A percentile compares a stretch with the other conserved stretches of the same genome.
phyloP scores from a whole-genome alignment of 495 filamentous ascomycete genomes.

The Jackrogersella minutella region DNA sequence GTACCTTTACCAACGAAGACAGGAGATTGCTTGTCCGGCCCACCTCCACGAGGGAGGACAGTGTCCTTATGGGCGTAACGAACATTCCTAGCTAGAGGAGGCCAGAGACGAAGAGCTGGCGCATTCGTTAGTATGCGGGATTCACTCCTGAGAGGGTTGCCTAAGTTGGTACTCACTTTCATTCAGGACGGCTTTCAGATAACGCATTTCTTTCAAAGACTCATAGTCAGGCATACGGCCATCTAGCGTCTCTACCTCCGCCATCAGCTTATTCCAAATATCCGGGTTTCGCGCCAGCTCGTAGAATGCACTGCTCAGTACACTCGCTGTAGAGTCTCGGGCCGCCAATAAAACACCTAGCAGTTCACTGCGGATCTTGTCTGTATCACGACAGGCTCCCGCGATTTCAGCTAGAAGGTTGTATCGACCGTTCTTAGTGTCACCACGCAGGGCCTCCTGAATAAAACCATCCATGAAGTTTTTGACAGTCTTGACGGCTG shows the following conservation, averaged over 20 bases:
- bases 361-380: not conserved
- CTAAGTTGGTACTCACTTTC: not conserved
- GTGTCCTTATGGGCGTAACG: not conserved
- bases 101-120: not conserved
- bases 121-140: not conserved
- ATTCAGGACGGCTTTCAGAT: not conserved
- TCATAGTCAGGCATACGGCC: not conserved
- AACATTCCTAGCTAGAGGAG: not conserved
- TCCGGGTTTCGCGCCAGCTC: not conserved
- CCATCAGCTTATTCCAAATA: conserved; percentile 3
- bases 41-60: not conserved
- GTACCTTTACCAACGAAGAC: not conserved
- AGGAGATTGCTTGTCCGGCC: not conserved
- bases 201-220: conserved; percentile 2
- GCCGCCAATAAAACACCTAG: not conserved
- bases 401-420: not conserved
- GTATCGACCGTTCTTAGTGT: not conserved
- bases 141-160: not conserved
- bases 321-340: not conserved
- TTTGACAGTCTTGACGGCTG: not conserved
- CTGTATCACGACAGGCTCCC: not conserved
- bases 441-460: not conserved
- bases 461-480: not conserved
- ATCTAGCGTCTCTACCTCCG: not conserved
- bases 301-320: not conserved